Base-by-base conservation (phyloP, 768 basidiomycete genomes). In the Strobilomyces dryophilus region DNA sequence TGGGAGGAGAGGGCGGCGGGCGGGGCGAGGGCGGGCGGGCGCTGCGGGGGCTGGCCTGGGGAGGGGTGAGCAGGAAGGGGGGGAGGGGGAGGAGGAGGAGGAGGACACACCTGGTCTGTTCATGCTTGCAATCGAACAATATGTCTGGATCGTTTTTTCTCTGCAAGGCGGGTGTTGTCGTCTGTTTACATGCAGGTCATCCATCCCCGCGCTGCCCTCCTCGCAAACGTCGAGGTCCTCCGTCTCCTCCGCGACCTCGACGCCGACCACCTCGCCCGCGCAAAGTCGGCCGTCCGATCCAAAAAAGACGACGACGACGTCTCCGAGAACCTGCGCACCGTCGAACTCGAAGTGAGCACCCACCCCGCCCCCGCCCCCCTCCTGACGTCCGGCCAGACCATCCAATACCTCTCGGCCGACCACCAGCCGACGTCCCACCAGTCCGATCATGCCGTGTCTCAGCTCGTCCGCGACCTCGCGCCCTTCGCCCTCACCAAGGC, bases 191-290 rank as follows among this genome's bases (percentile, higher is more conserved):
- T 63, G 63, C 47, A 70, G 34, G 51, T 68, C 57, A 2, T 66
- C 45, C 83, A 87, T 55, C 64, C 83, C 11, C 81, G 88, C 47
- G 75, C 88, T 15, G 83, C 90, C n/a, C 81, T 95, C 49, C 79
- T 98, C 15, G 88, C 92, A 31, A 95, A 97, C 70, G 82, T 77
- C 61, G 95, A 98, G 69, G 93, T 97, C 54, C 74, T 95, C 43
- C 63, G 78, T 17, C 79, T 94, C 49, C 79, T 97, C 47, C 80
- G 83, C 27, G 81, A 87, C 51, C 84, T 91, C 37, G 88, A 93
- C 66, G 73, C 71, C 14, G 87, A 92, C 59, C 84, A 91, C 66
- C 67, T 88, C 39, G 75, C 82, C 1, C 82, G 84, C 35, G 77
- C 85, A 42, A 87, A 85, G 65, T 79, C 84, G 5, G 85, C 87